A percentile compares a stretch with the other conserved stretches of the same genome.
phyloP scores from a whole-genome alignment of 2,329 filamentous ascomycete species.

The Aspergillus sp. region DNA sequence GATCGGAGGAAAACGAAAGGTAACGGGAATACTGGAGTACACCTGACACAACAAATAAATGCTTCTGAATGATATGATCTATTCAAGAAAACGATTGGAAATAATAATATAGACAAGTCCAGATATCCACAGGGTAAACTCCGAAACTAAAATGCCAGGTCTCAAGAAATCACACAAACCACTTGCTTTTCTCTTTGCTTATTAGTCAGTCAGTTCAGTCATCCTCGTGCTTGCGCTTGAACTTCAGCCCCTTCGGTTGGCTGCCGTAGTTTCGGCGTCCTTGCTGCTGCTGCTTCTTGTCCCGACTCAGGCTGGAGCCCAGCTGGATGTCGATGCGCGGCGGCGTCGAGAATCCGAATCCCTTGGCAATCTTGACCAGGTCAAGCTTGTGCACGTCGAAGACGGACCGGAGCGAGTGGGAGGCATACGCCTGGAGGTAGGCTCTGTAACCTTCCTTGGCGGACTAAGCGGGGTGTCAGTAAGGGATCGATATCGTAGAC shows the following conservation, averaged over 20 bases:
- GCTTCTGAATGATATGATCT: neutral
- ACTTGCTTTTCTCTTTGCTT: conserved; percentile 11
- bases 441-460: conserved; percentile 76
- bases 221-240: conserved; percentile 51
- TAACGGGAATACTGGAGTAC: neutral
- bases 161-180: conserved; percentile 9
- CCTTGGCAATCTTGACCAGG: conserved; percentile 79
- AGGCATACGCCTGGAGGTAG: conserved; percentile 93
- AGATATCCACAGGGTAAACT: conserved; percentile 13
- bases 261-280: conserved; percentile 73
- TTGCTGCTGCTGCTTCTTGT: conserved; percentile 64
- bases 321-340: conserved; percentile 78
- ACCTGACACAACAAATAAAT: neutral
- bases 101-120: conserved; percentile 8
- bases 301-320: conserved; percentile 72
- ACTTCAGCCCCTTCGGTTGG: conserved; percentile 67
- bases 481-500: conserved; percentile 3
- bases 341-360: conserved; percentile 76
- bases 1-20: neutral
- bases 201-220: conserved; percentile 19
- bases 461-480: conserved; percentile 44
- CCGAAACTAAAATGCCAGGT: conserved; percentile 16
- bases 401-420: conserved; percentile 77
- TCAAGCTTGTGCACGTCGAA: conserved; percentile 84
- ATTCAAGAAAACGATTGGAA: neutral